These are phyloP conservation scores for Parmelia sp. DNA, from an alignment of 495 filamentous ascomycete genomes.

Conservation along the genomic window DNA sequence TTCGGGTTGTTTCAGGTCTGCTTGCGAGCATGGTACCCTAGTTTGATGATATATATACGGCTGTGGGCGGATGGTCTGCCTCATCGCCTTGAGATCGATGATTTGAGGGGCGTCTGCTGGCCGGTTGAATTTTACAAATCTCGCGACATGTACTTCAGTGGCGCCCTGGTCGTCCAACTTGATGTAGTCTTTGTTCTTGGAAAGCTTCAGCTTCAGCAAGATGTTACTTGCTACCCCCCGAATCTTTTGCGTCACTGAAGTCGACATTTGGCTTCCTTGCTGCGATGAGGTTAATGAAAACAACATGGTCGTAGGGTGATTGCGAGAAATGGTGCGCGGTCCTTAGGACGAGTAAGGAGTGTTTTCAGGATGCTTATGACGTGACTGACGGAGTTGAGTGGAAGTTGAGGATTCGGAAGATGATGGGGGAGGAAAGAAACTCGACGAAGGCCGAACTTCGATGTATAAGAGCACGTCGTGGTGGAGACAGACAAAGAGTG, in stretches of 20 bases:
- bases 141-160: background rate
- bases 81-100: background rate
- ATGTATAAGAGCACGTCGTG: background rate
- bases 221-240: background rate
- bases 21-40: background rate
- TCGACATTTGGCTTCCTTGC: background rate
- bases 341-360: background rate
- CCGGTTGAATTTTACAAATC: background rate
- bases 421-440: background rate
- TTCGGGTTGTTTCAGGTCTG: background rate
- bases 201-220: background rate
- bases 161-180: background rate
- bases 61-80: background rate
- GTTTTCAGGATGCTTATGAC: too few species aligned
- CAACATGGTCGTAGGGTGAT: background rate
- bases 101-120: background rate
- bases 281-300: background rate
- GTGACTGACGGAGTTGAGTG: background rate
- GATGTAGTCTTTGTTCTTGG: background rate
- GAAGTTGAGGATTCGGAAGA: background rate
- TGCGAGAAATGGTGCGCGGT: background rate
- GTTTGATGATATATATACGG: background rate
- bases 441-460: background rate
- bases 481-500: background rate
- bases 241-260: background rate